These are phyloP conservation scores for Yamadazyma friedrichii DNA, from an alignment of 1,139 yeast species.

Conservation along the genomic window DNA sequence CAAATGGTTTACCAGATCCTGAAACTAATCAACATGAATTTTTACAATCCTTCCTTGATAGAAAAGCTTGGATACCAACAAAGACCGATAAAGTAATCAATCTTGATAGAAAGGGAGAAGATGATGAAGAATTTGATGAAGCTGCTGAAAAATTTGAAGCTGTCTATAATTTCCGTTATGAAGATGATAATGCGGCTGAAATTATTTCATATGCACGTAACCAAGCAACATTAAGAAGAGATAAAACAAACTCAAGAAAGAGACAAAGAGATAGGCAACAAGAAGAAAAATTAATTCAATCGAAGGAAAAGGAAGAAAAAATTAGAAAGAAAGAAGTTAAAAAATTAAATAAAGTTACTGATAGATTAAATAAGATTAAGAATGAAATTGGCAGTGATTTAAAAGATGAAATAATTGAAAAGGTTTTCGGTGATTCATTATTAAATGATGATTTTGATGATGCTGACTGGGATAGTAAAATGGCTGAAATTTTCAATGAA, in stretches of 20 bases:
- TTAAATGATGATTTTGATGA: slow-evolving; percentile 88
- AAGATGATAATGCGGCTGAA: slow-evolving; percentile 88
- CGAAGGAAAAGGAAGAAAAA: slow-evolving; percentile 56
- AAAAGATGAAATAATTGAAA: slow-evolving; percentile 58
- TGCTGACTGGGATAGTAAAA: slow-evolving; percentile 86
- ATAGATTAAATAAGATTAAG: slow-evolving; percentile 71
- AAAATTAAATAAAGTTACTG: slow-evolving; percentile 76
- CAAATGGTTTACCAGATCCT: slow-evolving; percentile 64
- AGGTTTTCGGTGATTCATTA: slow-evolving; percentile 69
- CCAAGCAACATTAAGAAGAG: slow-evolving; percentile 88
- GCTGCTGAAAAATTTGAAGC: slow-evolving; percentile 89
- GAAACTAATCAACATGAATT: slow-evolving; percentile 62
- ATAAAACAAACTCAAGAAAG: slow-evolving; percentile 72
- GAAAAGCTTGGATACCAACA: slow-evolving; percentile 87
- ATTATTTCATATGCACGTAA: slow-evolving; percentile 96
- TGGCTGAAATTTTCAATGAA: slow-evolving; percentile 84
- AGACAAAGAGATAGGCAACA: slow-evolving; percentile 74
- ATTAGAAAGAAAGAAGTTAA: slow-evolving; percentile 70
- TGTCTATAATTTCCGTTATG: slow-evolving; percentile 92
- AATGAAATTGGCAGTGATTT: slow-evolving; percentile 82
- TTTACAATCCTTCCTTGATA: slow-evolving; percentile 66
- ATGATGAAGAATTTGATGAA: slow-evolving; percentile 85
- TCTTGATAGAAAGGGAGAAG: slow-evolving; percentile 55
- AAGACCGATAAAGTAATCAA: slow-evolving; percentile 53
- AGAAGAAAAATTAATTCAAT: slow-evolving; percentile 52